phyloP scores from a whole-genome alignment of 768 basidiomycete genomes.

The Russula olivacea region DNA sequence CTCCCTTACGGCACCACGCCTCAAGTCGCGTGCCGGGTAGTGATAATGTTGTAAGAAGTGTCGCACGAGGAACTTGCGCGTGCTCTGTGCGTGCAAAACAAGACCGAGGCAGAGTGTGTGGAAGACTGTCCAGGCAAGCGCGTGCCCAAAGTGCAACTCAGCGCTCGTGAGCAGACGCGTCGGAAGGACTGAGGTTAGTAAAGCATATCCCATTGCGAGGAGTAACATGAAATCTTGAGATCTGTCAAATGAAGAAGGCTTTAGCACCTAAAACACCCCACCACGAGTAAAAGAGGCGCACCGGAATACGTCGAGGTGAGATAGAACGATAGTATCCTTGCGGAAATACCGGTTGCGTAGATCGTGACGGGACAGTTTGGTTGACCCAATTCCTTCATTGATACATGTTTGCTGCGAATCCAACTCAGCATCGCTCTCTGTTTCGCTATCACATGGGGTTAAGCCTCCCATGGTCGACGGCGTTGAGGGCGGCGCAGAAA shows the following conservation, averaged over 20 bases:
- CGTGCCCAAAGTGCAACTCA: constrained; percentile 74
- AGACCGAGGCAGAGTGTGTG: constrained; percentile 85
- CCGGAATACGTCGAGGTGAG: constrained; percentile 83
- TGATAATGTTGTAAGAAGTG: constrained; percentile 95
- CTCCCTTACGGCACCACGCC: constrained; percentile 78
- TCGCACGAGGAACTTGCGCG: constrained; percentile 82
- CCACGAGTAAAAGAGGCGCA: constrained; percentile 32
- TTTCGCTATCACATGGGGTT: constrained; percentile 60
- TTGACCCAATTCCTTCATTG: not conserved
- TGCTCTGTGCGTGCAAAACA: constrained; percentile 77
- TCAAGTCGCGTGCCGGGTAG: constrained; percentile 65
- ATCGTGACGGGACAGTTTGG: constrained; percentile 71
- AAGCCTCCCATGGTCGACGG: constrained; percentile 68
- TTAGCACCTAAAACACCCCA: too few relatives aligned
- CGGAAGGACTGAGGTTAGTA: constrained; percentile 56
- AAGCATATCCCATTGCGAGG: constrained; percentile 64
- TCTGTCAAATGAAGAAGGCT: constrained; percentile 38
- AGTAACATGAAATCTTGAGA: constrained; percentile 80
- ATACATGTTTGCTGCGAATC: constrained; percentile 16
- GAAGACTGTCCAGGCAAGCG: constrained; percentile 78
- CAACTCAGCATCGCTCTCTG: constrained; percentile 45
- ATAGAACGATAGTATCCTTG: constrained; percentile 74
- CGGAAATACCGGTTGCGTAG: constrained; percentile 86
- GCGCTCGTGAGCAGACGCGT: constrained; percentile 43
- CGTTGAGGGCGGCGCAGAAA: constrained; percentile 36